Base-by-base conservation (phyloP, 2,329 filamentous ascomycete species). In the Trichophyton mentagrophytes region DNA sequence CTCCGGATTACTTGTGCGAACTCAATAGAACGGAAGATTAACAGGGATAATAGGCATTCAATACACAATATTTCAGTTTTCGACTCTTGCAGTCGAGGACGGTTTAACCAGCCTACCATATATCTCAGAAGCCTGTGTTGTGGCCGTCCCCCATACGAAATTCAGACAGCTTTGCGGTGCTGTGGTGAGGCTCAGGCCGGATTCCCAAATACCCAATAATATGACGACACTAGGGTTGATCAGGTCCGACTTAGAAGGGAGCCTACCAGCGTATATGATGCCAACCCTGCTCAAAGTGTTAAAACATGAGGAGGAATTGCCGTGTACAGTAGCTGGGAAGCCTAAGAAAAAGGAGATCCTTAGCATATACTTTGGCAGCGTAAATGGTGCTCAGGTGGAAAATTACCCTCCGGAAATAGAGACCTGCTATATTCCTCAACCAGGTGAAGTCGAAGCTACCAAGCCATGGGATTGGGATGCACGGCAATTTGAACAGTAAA, bases 91-190 rank as follows among this genome's bases (percentile, higher is more conserved):
- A 33, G 44, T 66, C 1, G 65, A 66, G 51, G 22, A 46, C 9
- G 1, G 56, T 13, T 30, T 66, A n/a, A 57, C 61, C 36, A 57
- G 61, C 1, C 65, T 66, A 11, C 60, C 63, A 7, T 66, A 64
- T 44, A 60, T 66, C 33, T 55, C 53, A 13, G 65, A 66, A 51
- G 63, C 58, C 17, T 62, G 61, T 49, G 46, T 65, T 25, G 25
- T 66, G 9, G 15, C 56, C 2, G 61, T 61, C 0, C 59, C 53
- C n/a, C n/a, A 47, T 13, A 25, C 3, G 3, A 25, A 47, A 25
- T 3, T 20, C 17, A 20, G 44, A 7, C 17, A 47, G 44, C 44
- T 47, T 11, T 47, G 44, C 22, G n/a, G 2, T 11, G 44, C 44
- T 25, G 20, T 11, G 7, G 44, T 47, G 17, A 47, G 8, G 20